Base-by-base conservation (phyloP, 2,329 filamentous ascomycete genomes). In the Ciborinia camelliae region DNA sequence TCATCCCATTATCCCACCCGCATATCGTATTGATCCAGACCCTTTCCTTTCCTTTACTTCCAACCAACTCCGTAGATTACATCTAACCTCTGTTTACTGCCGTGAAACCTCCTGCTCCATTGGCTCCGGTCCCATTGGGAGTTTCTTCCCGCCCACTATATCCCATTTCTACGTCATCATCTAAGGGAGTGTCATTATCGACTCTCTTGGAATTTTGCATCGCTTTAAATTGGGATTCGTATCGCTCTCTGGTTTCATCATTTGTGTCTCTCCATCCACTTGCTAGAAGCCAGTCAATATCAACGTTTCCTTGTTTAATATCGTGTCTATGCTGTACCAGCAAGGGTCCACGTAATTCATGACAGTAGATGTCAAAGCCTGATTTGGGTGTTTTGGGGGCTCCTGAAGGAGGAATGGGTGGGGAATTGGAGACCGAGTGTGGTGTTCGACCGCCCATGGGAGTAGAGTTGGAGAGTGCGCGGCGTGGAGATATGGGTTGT, bases 101-200 rank as follows among this genome's bases (percentile, higher is more conserved):
- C 20, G 73, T 75, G 59, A 75, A 75, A 14, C 73, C 73, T n/a
- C 53, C 64, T 23, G 52, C 59, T 28, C 50, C 58, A 45, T 53
- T 61, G 15, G 62, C 20, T 50, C 68, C 61, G n/a, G 65, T 66
- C 18, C 63, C 65, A 50, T 59, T 64, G 9, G 45, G 53, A 41
- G 41, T 55, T 35, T 65, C 65, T 30, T 64, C 67, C 12, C 76
- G 74, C 26, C 74, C 73, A 51, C 75, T 76, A 39, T 76, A 76
- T 60, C 73, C 74, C 43, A 71, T 71, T 30, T 73, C 71, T 23
- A 70, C 69, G 66, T 75, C 75, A 32, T 73, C 71, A 54, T 74
- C 72, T n/a, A 65, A 68, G 1, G 23, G 23, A 7, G 23, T 26
- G 10, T 70, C 68, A 55, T 68, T 68, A 51, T 28, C 58, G n/a